Percentiles rank a stretch among this genome's conserved stretches.
Evolutionary conservation across 768 basidiomycete genomes (phyloP).

Genomic region (Postia placenta): DNA sequence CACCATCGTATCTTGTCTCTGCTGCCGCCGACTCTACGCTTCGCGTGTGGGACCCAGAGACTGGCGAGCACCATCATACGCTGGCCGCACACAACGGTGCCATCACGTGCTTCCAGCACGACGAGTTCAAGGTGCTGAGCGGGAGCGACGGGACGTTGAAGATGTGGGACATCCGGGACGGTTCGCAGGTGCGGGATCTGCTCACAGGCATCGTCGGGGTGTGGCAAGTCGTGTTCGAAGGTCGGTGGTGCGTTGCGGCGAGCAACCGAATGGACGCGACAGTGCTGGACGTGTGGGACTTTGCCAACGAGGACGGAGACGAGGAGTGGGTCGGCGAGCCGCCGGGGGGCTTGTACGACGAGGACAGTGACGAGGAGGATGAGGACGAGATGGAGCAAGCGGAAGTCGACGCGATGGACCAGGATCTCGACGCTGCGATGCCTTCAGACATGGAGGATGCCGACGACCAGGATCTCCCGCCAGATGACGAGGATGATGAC

Average conservation of each 20-base stretch:
- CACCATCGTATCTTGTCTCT: slow-evolving; percentile 86
- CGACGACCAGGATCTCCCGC: slow-evolving; percentile 46
- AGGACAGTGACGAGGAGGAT: slow-evolving; percentile 51
- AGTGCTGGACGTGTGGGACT: slow-evolving; percentile 88
- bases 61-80: slow-evolving; percentile 72
- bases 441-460: slow-evolving; percentile 48
- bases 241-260: slow-evolving; percentile 91
- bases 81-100: slow-evolving; percentile 91
- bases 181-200: slow-evolving; percentile 80
- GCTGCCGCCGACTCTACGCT: slow-evolving; percentile 96
- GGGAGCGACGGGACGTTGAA: slow-evolving; percentile 95
- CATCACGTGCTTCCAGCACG: slow-evolving; percentile 99
- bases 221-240: slow-evolving; percentile 97
- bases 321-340: slow-evolving; percentile 85
- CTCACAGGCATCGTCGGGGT: slow-evolving; percentile 90
- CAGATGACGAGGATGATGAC: slow-evolving; percentile 20
- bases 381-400: slow-evolving; percentile 52
- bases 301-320: slow-evolving; percentile 57
- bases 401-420: slow-evolving; percentile 71
- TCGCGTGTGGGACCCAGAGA: slow-evolving; percentile 89
- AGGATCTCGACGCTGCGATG: slow-evolving; percentile 38
- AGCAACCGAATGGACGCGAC: slow-evolving; percentile 76
- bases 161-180: slow-evolving; percentile 95
- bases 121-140: slow-evolving; percentile 94
- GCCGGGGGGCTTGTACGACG: slow-evolving; percentile 69